Conservation (phyloP, 2,329 filamentous ascomycete genomes). For the Neoascochyta sp. region DNA sequence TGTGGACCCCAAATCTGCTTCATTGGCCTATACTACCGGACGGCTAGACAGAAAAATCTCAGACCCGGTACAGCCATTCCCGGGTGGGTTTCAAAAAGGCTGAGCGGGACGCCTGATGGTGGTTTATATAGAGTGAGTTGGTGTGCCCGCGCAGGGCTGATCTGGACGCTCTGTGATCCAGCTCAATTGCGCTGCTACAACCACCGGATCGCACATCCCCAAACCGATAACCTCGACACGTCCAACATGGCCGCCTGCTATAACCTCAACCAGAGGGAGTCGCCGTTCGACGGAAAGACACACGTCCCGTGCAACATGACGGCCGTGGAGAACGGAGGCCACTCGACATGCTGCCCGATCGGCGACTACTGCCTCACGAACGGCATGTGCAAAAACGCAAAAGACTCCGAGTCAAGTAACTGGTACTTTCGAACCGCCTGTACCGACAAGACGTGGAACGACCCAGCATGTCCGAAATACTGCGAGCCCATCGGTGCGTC, state of each 20-base stretch:
- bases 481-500: conserved; percentile 6
- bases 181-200: too few relatives aligned
- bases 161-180: too few relatives aligned
- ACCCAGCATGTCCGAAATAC: conserved; percentile 7
- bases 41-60: too few relatives aligned
- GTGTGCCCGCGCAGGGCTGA: too few relatives aligned
- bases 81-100: conserved; percentile 1
- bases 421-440: conserved; percentile 10
- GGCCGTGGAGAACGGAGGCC: conserved; percentile 6
- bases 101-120: conserved; percentile 2
- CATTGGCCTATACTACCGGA: too few relatives aligned
- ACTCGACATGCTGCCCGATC: conserved; percentile 7
- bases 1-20: not conserved
- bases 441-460: conserved; percentile 9
- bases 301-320: conserved; percentile 10
- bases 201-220: too few relatives aligned
- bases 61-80: not conserved
- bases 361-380: conserved; percentile 11
- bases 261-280: too few relatives aligned
- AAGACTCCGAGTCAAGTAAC: conserved; percentile 2
- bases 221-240: too few relatives aligned
- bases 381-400: conserved; percentile 7
- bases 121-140: conserved; percentile 1
- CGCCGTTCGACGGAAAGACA: not conserved
- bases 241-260: not conserved